Base-by-base conservation (phyloP, 306 rosid genomes). In the Vigna angularis region DNA sequence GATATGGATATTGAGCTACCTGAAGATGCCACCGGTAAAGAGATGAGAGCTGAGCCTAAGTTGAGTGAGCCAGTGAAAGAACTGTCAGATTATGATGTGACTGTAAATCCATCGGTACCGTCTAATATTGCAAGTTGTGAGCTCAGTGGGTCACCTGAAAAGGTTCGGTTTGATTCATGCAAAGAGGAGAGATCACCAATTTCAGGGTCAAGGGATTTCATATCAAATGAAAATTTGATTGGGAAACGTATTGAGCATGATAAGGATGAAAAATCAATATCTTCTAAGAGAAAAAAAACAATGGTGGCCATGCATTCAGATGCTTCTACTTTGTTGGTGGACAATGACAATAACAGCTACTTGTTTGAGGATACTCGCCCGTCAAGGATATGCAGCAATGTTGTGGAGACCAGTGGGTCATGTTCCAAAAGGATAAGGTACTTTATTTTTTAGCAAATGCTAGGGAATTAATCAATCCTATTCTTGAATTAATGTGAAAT, bases 351-450 rank as follows among this genome's bases (percentile, higher is more conserved):
- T 44, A 61, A 82, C 83, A 7, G 7, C 0, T 66, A 82, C 78
- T 48, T 85, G 73, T 75, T 48, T 78, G 79, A 72, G 61, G 86
- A 74, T 80, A 34, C 83, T 2, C 11, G 18, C 48, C 55, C 87
- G 7, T 76, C 80, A 51, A 83, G 56, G 58, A 79, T 69, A 62
- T 66, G 84, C 72, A 17, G 79, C 48, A 63, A 66, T 79, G 32
- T 55, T 58, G 83, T 59, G 63, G 90, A 74, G 73, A 83, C 82
- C 38, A 83, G 83, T 1, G 79, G 68, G 67, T 50, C 72, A 67
- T 81, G 85, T 82, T 87, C 79, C 65, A 86, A 90, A 78, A 85
- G 87, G 75, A 91, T 61, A 82, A 87, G 97, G 96, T 92, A 75
- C 75, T 68, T 70, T 62, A 66, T 84, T 73, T 75, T 64, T 77